Evolutionary conservation across 2,329 filamentous ascomycete genomes (phyloP).

Genomic region (Pseudogymnoascus sp.): DNA sequence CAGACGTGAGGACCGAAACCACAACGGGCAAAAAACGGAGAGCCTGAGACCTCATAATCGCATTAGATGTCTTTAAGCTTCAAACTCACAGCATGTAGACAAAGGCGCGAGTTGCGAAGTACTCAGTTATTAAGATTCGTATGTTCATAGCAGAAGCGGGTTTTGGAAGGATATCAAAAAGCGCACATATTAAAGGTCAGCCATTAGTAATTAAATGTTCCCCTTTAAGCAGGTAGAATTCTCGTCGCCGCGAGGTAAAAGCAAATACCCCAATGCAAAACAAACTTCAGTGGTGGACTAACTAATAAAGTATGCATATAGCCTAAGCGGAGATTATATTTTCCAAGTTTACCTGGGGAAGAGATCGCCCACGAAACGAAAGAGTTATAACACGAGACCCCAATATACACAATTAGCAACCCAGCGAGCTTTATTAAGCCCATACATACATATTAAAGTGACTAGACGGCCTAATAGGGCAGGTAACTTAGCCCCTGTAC

Average conservation of each 20-base stretch:
- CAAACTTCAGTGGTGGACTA: conserved; percentile 23
- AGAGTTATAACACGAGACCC: not conserved
- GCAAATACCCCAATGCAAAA: conserved; percentile 11
- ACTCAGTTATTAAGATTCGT: not conserved
- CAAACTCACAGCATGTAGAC: not conserved
- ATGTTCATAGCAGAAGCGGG: not conserved
- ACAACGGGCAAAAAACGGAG: not conserved
- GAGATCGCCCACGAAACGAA: not conserved
- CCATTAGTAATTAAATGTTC: not conserved
- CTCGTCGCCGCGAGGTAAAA: not conserved
- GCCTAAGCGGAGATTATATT: not conserved
- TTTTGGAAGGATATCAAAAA: not conserved
- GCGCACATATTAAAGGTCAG: not conserved
- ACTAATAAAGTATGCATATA: conserved; percentile 7
- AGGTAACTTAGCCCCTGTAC: not conserved
- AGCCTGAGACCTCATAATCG: not conserved
- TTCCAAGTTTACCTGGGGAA: not conserved
- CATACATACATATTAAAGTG: not conserved
- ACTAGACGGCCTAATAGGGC: not conserved
- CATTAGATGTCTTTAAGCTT: not conserved
- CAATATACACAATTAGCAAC: not conserved
- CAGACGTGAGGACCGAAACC: conserved; percentile 5
- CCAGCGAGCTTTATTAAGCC: not conserved
- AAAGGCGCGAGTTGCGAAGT: not conserved
- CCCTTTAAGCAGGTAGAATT: not conserved